phyloP scores from a whole-genome alignment of 305 asterid genomes.

The Solanum hybrid region DNA sequence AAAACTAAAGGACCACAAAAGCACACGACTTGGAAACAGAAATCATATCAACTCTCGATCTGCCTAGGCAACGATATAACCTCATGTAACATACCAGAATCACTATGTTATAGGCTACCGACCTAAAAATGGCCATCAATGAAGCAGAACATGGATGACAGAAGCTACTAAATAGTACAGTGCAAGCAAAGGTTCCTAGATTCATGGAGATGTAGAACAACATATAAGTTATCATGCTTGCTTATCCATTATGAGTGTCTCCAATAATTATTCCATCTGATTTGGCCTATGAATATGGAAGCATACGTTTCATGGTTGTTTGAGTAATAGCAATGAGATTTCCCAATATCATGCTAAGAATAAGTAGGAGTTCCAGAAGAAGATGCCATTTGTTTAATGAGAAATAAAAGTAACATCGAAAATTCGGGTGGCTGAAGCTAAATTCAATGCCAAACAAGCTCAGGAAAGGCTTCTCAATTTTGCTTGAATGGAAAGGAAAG shows the following conservation, averaged over 20 bases:
- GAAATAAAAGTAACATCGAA: neutral
- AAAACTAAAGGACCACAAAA: neutral
- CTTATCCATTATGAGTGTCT: neutral
- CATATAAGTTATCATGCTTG: neutral
- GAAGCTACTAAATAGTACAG: neutral
- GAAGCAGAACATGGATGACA: neutral
- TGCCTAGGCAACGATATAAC: neutral
- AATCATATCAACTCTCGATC: neutral
- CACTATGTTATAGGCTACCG: neutral
- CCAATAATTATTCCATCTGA: neutral
- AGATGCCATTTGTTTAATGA: neutral
- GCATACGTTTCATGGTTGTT: neutral
- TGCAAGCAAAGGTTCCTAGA: neutral
- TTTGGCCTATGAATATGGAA: neutral
- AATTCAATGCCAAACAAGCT: neutral
- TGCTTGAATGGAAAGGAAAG: neutral
- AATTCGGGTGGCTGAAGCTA: neutral
- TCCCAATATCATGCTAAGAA: neutral
- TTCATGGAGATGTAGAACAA: neutral
- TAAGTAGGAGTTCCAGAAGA: neutral
- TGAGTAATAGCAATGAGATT: neutral
- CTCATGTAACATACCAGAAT: neutral
- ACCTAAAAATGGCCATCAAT: neutral
- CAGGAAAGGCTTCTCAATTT: neutral
- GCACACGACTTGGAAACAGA: neutral